Base-by-base conservation (phyloP, 1,284 basidiomycete species). In the Omphalotus olearius region DNA sequence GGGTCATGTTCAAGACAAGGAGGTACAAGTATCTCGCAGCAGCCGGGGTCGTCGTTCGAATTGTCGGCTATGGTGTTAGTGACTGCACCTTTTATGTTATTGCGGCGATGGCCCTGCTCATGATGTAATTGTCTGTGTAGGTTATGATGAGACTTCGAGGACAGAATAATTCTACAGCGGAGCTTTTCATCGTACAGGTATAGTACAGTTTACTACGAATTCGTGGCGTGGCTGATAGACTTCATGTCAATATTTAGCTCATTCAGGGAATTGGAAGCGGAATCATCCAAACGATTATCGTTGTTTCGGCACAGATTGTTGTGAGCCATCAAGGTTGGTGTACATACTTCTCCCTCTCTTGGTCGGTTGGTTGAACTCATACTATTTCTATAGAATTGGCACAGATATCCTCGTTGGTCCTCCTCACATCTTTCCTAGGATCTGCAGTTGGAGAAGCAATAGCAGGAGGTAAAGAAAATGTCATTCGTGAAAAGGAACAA, bases 51-150 rank as follows among this genome's bases (percentile, higher is more conserved):
- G 26, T 40, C 36, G 40, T 52, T 45, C 43, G 50, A 20, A 20
- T 52, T n/a, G 36, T 52, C n/a, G 50, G 50, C 25, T 52, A 52
- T 46, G 50, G 50, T 18, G 50, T 52, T 16, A 14, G 50, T 35
- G 13, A 28, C 16, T 17, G n/a, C n/a, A n/a, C n/a, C n/a, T n/a
- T n/a, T n/a, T n/a, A n/a, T n/a, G n/a, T n/a, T n/a, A n/a, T n/a
- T n/a, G n/a, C n/a, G n/a, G n/a, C n/a, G n/a, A n/a, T n/a, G n/a
- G n/a, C n/a, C n/a, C n/a, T n/a, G n/a, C n/a, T n/a, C n/a, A n/a
- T n/a, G n/a, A n/a, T n/a, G n/a, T n/a, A n/a, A n/a, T n/a, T n/a
- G n/a, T n/a, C n/a, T 26, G 14, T 17, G 7, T 36, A 52, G 50
- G 44, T 46, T 28, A 52, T 52, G 50, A 52, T 52, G 40, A 17